Conservation (phyloP, 2,329 filamentous ascomycete species). For the Epichloe aotearoae region DNA sequence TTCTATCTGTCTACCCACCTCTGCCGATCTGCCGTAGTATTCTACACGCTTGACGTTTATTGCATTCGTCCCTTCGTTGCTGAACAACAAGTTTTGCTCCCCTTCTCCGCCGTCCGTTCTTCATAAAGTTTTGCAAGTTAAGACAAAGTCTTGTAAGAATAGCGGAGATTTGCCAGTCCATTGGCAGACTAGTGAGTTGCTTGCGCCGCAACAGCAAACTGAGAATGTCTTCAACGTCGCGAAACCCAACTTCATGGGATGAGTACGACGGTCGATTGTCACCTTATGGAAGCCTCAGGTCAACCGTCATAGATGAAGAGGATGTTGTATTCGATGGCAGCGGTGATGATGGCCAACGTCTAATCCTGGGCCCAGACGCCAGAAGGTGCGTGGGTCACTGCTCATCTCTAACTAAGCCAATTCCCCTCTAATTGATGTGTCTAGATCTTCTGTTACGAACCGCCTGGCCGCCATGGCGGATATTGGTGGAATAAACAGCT, state of each 20-base stretch:
- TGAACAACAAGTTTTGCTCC: neutral
- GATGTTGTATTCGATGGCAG: conserved; percentile 31
- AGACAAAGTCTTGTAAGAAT: neutral
- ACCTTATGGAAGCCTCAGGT: conserved; percentile 28
- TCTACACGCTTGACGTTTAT: too few species aligned
- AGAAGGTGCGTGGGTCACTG: conserved; percentile 15
- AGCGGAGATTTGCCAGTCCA: neutral
- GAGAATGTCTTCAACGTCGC: conserved; percentile 9
- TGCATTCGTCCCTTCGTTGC: neutral
- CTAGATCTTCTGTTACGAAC: conserved; percentile 45
- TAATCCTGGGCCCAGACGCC: conserved; percentile 13
- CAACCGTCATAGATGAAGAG: conserved; percentile 30
- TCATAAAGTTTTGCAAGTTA: too few species aligned
- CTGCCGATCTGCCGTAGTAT: neutral
- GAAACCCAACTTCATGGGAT: conserved; percentile 32
- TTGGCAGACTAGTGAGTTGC: neutral
- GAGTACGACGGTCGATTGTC: conserved; percentile 31
- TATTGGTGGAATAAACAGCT: conserved; percentile 82
- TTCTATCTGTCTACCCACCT: neutral
- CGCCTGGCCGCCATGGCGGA: conserved; percentile 48
- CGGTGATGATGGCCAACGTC: conserved; percentile 18
- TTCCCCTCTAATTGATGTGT: neutral
- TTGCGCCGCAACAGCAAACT: neutral
- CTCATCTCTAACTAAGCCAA: neutral
- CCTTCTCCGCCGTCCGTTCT: too few species aligned